Percentiles rank a stretch among this genome's conserved stretches.
phyloP scores from a whole-genome alignment of 1,284 basidiomycete species.

The Fomitiporia mediterranea region DNA sequence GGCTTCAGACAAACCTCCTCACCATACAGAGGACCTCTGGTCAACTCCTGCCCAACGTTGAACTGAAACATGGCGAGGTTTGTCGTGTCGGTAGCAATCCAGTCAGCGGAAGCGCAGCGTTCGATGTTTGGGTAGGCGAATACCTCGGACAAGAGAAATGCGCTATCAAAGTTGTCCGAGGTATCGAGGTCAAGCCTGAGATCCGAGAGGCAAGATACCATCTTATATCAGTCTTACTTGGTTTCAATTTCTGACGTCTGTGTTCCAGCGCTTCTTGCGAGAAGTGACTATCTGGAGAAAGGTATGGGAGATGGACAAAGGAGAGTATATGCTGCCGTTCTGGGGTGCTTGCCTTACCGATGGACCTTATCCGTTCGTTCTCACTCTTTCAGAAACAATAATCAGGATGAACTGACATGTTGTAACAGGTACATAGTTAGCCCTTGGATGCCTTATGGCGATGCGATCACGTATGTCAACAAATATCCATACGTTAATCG shows the following conservation, averaged over 20 bases:
- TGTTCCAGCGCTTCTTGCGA: constrained; percentile 42
- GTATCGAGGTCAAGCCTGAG: constrained; percentile 41
- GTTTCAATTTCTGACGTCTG: neutral
- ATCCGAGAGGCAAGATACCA: constrained; percentile 34
- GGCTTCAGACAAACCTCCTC: constrained; percentile 44
- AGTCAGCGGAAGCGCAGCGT: constrained; percentile 43
- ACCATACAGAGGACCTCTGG: constrained; percentile 39
- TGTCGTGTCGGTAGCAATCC: constrained; percentile 42
- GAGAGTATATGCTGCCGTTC: constrained; percentile 48
- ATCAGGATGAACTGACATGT: neutral
- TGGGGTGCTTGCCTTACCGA: constrained; percentile 50
- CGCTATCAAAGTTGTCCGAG: constrained; percentile 49
- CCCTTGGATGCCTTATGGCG: constrained; percentile 52
- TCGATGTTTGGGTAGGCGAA: constrained; percentile 49
- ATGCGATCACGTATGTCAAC: constrained; percentile 42
- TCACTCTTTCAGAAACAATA: neutral
- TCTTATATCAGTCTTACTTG: neutral
- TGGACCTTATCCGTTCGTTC: constrained; percentile 46
- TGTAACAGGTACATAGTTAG: constrained; percentile 46
- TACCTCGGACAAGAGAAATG: constrained; percentile 51
- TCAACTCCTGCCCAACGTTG: constrained; percentile 42
- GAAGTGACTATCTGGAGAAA: constrained; percentile 52
- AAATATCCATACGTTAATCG: constrained; percentile 36
- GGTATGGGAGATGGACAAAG: constrained; percentile 46
- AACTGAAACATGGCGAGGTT: constrained; percentile 48